Evolutionary conservation across 2,329 filamentous ascomycete species (phyloP).

Genomic region (Xylariaceae sp.): DNA sequence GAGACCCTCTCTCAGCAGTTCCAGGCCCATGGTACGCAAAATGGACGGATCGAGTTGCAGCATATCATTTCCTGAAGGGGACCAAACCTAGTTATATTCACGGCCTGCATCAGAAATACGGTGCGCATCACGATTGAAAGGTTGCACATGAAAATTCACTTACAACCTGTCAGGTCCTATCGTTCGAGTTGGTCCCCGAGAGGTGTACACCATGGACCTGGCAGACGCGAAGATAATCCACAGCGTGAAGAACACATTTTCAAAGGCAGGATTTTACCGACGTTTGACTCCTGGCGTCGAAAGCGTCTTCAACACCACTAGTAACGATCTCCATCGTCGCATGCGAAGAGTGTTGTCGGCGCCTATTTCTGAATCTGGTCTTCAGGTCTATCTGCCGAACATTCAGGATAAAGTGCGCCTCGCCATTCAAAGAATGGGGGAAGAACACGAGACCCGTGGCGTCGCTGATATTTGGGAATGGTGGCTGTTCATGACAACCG

Average conservation of each 20-base stretch:
- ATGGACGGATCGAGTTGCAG: constrained; percentile 11
- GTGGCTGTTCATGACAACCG: constrained; percentile 51
- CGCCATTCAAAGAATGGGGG: constrained; percentile 39
- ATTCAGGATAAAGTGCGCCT: constrained; percentile 36
- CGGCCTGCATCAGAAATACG: constrained; percentile 27
- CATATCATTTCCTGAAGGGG: constrained; percentile 12
- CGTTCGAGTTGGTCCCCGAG: constrained; percentile 25
- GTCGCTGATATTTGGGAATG: constrained; percentile 48
- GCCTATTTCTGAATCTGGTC: constrained; percentile 34
- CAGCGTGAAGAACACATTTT: constrained; percentile 23
- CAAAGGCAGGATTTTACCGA: constrained; percentile 21
- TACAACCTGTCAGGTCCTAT: constrained; percentile 19
- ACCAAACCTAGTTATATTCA: constrained; percentile 19
- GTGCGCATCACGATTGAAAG: constrained; percentile 5
- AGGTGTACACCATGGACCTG: constrained; percentile 24
- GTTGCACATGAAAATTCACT: not conserved
- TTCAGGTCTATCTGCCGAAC: constrained; percentile 30
- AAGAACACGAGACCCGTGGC: constrained; percentile 36
- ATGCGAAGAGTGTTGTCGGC: constrained; percentile 39
- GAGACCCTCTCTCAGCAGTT: constrained; percentile 14
- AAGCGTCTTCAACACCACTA: constrained; percentile 38
- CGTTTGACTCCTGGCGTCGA: constrained; percentile 16
- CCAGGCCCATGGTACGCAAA: constrained; percentile 21
- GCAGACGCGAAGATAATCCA: constrained; percentile 20
- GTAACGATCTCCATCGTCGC: constrained; percentile 35